Base-by-base conservation (phyloP, 1,139 yeast genomes). In the Taphrina wiesneri region DNA sequence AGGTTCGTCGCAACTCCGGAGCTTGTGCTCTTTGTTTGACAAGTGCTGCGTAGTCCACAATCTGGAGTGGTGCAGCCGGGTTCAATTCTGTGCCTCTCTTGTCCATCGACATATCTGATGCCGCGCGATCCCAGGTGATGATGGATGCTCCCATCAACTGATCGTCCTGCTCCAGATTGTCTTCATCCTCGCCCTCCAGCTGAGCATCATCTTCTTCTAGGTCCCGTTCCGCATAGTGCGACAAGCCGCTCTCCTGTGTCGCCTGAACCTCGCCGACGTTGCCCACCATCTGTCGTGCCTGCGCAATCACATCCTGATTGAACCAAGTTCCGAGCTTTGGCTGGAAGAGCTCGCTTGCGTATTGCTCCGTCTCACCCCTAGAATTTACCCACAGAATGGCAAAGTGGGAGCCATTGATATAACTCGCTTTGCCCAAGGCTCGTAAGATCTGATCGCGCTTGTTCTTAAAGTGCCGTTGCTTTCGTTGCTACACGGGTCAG, bases 351-450 rank as follows among this genome's bases (percentile, higher is more conserved):
- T 63, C 62, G 45, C 56, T 52, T 2, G 67, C 66, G 54, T 65
- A 65, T 13, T 34, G 30, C 36, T 65, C 67, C 45, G 57, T 54
- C 26, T 65, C 66, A 19, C 67, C 67, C 13, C 53, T 56, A 3
- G 62, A 28, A 36, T 63, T 65, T 23, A 65, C 67, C 67, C 62
- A 54, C n/a, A 65, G 45, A 34, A 65, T 65, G 26, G 67, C 67
- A 47, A 65, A 65, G 19, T 65, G 65, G 26, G 67, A 65, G 21
- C 63, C 66, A 39, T 65, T 65, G 49, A 65, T 65, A 25, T 45
- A 63, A n/a, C 57, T 56, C 26, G 63, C 65, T 43, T 53, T 54
- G 13, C 62, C 65, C 11, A 65, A 51, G n/a, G 67, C 67, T n/a
- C 51, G 25, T 11, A 61, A 43, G 15, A 65, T 52, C 21, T 52